Conservation (phyloP, 2,329 filamentous ascomycete species). For the Colletotrichum aenigma region DNA sequence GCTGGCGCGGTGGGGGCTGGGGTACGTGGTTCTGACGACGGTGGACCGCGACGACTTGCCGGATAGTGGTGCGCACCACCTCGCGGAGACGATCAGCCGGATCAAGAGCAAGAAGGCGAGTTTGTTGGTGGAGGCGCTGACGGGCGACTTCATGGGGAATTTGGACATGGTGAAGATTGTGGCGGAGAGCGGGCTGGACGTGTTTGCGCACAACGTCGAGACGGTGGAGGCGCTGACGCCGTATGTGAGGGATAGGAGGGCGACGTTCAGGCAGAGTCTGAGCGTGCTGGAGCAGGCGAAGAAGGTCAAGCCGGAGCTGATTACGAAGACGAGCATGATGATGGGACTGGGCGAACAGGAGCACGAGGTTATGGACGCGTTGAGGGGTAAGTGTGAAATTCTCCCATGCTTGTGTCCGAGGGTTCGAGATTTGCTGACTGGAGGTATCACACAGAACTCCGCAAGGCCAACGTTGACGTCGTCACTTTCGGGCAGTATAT, state of each 20-base stretch:
- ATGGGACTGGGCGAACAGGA: constrained; percentile 93
- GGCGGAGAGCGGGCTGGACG: constrained; percentile 86
- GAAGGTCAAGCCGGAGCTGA: constrained; percentile 72
- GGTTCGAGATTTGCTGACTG: neutral
- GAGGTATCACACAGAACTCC: constrained; percentile 47
- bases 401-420: neutral
- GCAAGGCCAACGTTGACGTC: constrained; percentile 84
- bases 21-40: constrained; percentile 92
- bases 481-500: constrained; percentile 99
- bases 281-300: constrained; percentile 83
- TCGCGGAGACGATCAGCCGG: constrained; percentile 90
- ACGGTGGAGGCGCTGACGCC: constrained; percentile 91
- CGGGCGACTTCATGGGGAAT: constrained; percentile 87
- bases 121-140: constrained; percentile 82
- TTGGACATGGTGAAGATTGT: constrained; percentile 86
- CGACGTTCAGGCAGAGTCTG: constrained; percentile 86
- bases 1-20: constrained; percentile 87
- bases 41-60: constrained; percentile 92
- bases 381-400: constrained; percentile 60
- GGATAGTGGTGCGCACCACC: constrained; percentile 88
- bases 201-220: constrained; percentile 97
- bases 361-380: constrained; percentile 78
- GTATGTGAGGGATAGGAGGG: constrained; percentile 85
- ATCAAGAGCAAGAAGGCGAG: constrained; percentile 85
- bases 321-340: constrained; percentile 99